Evolutionary conservation across 768 basidiomycete species (phyloP), one percentile per base, ranked within the genome.

Genomic region (Punctularia strigosozonata): DNA sequence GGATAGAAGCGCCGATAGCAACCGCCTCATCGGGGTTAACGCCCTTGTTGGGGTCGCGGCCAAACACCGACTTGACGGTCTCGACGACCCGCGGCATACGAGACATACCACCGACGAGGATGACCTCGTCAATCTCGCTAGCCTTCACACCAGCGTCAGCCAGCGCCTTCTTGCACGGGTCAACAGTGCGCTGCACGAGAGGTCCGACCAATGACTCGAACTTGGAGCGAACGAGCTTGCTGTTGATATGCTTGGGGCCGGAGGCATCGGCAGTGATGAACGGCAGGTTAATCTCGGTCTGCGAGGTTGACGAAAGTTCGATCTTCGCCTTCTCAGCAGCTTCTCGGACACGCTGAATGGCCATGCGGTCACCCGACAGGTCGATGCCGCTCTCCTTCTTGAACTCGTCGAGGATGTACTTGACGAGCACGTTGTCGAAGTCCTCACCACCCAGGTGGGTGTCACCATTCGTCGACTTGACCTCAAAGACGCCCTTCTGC

Each of bases 241-340:
- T 52, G 75, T 98, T 98, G 69, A 99, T 90, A 62, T 99, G 95
- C 65, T 92, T 92, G 38, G 95, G 89, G 7, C 94, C 95, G 5
- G 80, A 74, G 5, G 87, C 88, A 53, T 91, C 91, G 18, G 91
- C 90, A 34, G 94, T 92, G 66, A 99, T 94, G 74, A 97, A 99
- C 3, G 95, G 95, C 49, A 98, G 60, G 62, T 95, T 97, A 65
- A 98, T 77, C 59, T 99, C 95, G 22, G 95, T 99, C 58, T 97
- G 88, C 0, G 84, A 69, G 2, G 92, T 87, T 8, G 88, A 91
- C 8, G 91, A 97, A 19, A 99, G 68, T 57, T 98, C 94, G 37
- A 95, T 92, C 77, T 99, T 99, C 48, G 95, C 95, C 70, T 97
- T 97, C 72, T 99, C 95, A 10, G 94, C 90, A 15, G 95, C 95